Evolutionary conservation across 495 filamentous ascomycete genomes (phyloP), one percentile per base, ranked within the genome.

Genomic region (Aspergillus sclerotiicarbonarius): DNA sequence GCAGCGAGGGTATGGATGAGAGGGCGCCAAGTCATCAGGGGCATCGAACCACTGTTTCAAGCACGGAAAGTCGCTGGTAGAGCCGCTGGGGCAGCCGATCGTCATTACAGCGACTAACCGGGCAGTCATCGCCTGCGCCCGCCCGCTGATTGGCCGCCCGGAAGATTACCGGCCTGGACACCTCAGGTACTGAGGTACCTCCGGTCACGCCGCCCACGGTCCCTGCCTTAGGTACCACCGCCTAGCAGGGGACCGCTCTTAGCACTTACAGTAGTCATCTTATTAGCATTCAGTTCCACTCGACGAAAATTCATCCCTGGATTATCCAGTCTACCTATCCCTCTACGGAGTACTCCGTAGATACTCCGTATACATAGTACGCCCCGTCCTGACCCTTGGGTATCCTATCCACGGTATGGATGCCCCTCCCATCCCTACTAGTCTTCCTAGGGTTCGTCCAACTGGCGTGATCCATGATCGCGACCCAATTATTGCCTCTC

Each of bases 21-120:
- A 46, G 21, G 15, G 47, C 47, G 53, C 48, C 54, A 61, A 54
- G 51, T 61, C 29, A 54, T 61, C 59, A 58, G 60, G 60, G 55
- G 55, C 54, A 51, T 35, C 37, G 55, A 62, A 55, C 60, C 60
- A 62, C 60, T 62, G 60, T 62, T 62, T 62, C 60, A 62, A 51
- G 33, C 12, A 30, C 50, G 44, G 30, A 58, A 51, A 32, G 31
- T 21, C 19, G 55, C 58, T 33, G 48, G 54, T 61, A 57, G 50
- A 61, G 59, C 50, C 58, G 50, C 59, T 54, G 59, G 49, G 49
- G 21, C 54, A 61, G 59, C 54, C 60, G 60, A 62, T 62, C 60
- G 48, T 62, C 60, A 62, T 62, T 47, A 57, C 57, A 62, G 37
- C 31, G 35, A 53, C 16, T 37, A 21, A 53, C 32, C 32, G 47